A percentile compares a stretch with the other conserved stretches of the same genome.
phyloP scores from a whole-genome alignment of 352 stramenopile species.

The Phytophthora melonis region DNA sequence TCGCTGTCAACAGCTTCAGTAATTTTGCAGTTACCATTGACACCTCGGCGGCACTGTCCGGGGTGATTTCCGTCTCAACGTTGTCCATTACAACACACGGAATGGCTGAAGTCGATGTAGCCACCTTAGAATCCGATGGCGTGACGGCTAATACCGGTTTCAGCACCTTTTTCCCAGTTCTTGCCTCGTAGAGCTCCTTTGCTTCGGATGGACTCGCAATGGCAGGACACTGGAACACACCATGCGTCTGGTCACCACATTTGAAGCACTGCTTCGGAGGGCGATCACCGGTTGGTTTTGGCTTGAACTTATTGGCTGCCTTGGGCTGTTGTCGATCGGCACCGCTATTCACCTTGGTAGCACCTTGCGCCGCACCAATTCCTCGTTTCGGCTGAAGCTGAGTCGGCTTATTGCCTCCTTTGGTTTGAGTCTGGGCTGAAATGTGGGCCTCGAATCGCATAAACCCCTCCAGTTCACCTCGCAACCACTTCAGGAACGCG shows the following conservation, averaged over 20 bases:
- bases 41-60: slow-evolving; percentile 8
- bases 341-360: background rate
- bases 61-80: slow-evolving; percentile 1
- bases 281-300: background rate
- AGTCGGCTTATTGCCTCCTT: background rate
- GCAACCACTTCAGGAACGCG: background rate
- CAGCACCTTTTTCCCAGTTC: background rate
- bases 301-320: background rate
- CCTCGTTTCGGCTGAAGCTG: background rate
- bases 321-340: background rate
- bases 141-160: background rate
- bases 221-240: slow-evolving; percentile 19
- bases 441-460: background rate
- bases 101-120: background rate
- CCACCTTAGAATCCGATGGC: background rate
- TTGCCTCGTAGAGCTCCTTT: slow-evolving; percentile 14
- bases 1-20: background rate
- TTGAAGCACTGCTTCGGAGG: no score
- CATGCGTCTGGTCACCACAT: background rate
- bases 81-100: background rate
- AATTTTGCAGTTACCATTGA: slow-evolving; percentile 8
- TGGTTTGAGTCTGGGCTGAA: background rate
- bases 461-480: background rate
- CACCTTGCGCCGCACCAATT: background rate
- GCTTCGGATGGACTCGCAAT: slow-evolving; percentile 9